Conservation (phyloP, 1,284 basidiomycete genomes). For the Apiotrichum brassicae region DNA sequence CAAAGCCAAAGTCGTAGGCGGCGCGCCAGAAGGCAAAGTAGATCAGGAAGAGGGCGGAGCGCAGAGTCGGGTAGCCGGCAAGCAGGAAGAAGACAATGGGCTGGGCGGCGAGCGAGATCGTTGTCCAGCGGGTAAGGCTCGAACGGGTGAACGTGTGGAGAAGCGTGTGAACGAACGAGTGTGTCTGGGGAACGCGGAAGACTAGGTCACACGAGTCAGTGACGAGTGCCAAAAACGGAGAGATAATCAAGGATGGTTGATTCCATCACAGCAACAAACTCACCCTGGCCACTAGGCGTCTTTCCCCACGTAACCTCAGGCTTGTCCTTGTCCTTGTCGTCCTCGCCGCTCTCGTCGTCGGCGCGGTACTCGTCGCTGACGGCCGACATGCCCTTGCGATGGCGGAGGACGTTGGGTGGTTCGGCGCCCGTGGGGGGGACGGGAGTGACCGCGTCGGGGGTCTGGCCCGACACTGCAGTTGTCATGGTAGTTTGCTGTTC, state of each 20-base stretch:
- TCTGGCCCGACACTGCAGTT: neutral
- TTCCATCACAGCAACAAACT: slow-evolving; percentile 21
- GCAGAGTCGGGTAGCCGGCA: slow-evolving; percentile 52
- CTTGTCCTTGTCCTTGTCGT: slow-evolving; percentile 9
- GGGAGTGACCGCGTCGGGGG: neutral
- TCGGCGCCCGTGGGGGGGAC: neutral
- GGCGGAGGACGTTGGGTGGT: slow-evolving; percentile 3
- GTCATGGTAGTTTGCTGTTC: too few relatives aligned
- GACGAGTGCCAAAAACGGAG: too few relatives aligned
- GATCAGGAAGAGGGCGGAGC: slow-evolving; percentile 43
- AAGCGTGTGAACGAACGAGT: slow-evolving; percentile 86
- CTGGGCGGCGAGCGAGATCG: slow-evolving; percentile 71
- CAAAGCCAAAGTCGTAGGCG: slow-evolving; percentile 87
- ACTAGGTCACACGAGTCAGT: slow-evolving; percentile 53
- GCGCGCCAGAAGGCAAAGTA: slow-evolving; percentile 85
- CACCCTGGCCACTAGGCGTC: slow-evolving; percentile 73
- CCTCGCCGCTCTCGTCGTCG: slow-evolving; percentile 17
- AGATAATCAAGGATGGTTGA: neutral
- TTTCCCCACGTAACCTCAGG: slow-evolving; percentile 75
- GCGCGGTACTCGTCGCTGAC: slow-evolving; percentile 9
- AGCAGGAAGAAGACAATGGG: slow-evolving; percentile 67
- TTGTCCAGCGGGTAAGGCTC: slow-evolving; percentile 80
- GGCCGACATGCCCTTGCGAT: slow-evolving; percentile 1
- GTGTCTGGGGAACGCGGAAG: slow-evolving; percentile 89
- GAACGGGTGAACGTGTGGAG: slow-evolving; percentile 87